These are phyloP conservation scores for Sphagnum contortum DNA, from an alignment of 225 moss, liverwort and hornwort species.

Conservation along the genomic window DNA sequence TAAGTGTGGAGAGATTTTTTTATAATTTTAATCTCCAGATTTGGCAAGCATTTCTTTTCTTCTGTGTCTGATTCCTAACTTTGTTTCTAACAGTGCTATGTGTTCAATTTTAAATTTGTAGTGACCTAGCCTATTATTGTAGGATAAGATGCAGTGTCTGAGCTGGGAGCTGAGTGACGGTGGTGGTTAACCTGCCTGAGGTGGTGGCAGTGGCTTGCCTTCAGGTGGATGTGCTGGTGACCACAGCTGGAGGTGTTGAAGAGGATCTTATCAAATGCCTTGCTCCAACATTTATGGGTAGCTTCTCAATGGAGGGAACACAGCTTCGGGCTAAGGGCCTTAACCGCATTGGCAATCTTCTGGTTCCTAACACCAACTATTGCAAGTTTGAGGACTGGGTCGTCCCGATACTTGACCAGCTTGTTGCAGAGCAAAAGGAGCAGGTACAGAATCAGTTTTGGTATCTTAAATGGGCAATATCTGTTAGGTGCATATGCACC, in stretches of 20 bases:
- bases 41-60: too few relatives aligned
- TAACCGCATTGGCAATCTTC: conserved; percentile 92
- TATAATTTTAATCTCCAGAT: too few relatives aligned
- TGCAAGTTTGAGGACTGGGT: conserved; percentile 98
- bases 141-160: too few relatives aligned
- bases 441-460: conserved; percentile 23
- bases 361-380: conserved; percentile 91
- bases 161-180: too few relatives aligned
- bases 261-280: conserved; percentile 97
- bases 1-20: too few relatives aligned
- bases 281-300: conserved; percentile 85
- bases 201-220: conserved; percentile 17
- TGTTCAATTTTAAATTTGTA: too few relatives aligned
- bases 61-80: too few relatives aligned
- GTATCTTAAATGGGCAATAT: neutral
- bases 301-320: conserved; percentile 67
- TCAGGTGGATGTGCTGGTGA: conserved; percentile 90
- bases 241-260: conserved; percentile 93
- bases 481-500: neutral
- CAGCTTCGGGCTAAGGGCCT: conserved; percentile 77
- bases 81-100: too few relatives aligned
- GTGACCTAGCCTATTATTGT: too few relatives aligned
- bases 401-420: conserved; percentile 78
- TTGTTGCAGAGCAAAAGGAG: conserved; percentile 73
- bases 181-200: conserved; percentile 10